Percentiles rank a stretch among this genome's conserved stretches.
Conservation (phyloP, 768 basidiomycete species). For the Mycena rebaudengoi region DNA sequence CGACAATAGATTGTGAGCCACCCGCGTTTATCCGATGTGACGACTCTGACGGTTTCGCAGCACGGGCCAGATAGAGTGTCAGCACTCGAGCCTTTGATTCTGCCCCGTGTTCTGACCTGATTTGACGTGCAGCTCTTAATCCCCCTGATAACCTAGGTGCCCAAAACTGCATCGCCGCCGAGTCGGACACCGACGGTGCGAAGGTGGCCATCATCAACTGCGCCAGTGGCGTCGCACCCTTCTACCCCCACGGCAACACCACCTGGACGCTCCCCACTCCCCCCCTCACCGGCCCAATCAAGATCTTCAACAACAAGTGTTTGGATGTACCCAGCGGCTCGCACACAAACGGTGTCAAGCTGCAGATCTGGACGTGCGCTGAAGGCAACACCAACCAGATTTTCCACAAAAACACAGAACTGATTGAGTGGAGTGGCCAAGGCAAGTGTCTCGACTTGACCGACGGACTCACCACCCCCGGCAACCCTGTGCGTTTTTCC, state of each 20-base stretch:
- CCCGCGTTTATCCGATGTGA: not conserved
- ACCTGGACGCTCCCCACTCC: no score
- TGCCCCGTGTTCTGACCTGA: not conserved
- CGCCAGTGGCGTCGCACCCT: slow-evolving; percentile 4
- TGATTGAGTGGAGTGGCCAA: no score
- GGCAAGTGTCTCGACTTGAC: no score
- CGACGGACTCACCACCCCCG: no score
- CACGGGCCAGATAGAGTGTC: not conserved
- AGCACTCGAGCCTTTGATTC: not conserved
- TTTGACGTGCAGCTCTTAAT: not conserved
- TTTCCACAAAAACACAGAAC: no score
- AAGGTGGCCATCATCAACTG: slow-evolving; percentile 14
- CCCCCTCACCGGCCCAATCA: no score
- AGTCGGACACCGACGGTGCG: not conserved
- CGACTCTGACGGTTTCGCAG: not conserved
- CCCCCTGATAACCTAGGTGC: not conserved
- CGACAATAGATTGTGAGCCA: not conserved
- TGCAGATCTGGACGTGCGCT: no score
- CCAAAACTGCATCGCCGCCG: slow-evolving; percentile 14
- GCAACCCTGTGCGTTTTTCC: no score
- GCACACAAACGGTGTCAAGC: no score
- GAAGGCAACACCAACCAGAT: no score
- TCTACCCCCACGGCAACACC: slow-evolving; percentile 18
- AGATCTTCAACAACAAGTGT: no score
- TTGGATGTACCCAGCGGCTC: no score